phyloP scores from a whole-genome alignment of 345 rosid species.

The Conringia planisiliqua region DNA sequence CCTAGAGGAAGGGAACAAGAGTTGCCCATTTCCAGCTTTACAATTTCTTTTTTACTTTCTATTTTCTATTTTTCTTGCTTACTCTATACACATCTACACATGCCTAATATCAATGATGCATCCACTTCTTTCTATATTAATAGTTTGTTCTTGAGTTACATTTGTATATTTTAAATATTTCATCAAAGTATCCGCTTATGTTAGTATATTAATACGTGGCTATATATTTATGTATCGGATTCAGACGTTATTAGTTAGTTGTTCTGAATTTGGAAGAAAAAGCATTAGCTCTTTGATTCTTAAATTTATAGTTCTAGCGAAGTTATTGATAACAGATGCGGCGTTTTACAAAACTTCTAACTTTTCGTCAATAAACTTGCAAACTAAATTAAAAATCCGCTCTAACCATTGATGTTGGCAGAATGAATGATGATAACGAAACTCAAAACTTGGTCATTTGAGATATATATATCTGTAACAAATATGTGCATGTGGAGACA shows the following conservation, averaged over 20 bases:
- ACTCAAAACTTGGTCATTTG: too few relatives aligned
- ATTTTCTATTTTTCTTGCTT: not conserved
- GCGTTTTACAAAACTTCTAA: not conserved
- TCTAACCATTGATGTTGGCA: not conserved
- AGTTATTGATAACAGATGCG: not conserved
- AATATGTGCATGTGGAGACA: too few relatives aligned
- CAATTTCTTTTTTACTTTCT: not conserved
- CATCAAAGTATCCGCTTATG: not conserved
- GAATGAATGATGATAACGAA: too few relatives aligned
- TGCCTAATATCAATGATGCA: conserved; percentile 16
- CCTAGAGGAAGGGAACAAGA: conserved; percentile 21
- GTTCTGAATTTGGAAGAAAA: not conserved
- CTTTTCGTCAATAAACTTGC: too few relatives aligned
- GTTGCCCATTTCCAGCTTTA: conserved; percentile 25
- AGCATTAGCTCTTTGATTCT: not conserved
- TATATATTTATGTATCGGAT: not conserved
- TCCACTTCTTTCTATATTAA: not conserved
- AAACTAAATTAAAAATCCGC: too few relatives aligned
- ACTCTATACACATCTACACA: conserved; percentile 19
- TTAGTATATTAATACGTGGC: too few relatives aligned
- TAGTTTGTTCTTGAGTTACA: not conserved
- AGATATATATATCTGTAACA: too few relatives aligned
- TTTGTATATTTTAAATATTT: not conserved
- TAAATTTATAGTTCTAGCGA: not conserved
- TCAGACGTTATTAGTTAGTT: not conserved